phyloP scores from a whole-genome alignment of 352 stramenopile species.

The Blastocystis sp. region DNA sequence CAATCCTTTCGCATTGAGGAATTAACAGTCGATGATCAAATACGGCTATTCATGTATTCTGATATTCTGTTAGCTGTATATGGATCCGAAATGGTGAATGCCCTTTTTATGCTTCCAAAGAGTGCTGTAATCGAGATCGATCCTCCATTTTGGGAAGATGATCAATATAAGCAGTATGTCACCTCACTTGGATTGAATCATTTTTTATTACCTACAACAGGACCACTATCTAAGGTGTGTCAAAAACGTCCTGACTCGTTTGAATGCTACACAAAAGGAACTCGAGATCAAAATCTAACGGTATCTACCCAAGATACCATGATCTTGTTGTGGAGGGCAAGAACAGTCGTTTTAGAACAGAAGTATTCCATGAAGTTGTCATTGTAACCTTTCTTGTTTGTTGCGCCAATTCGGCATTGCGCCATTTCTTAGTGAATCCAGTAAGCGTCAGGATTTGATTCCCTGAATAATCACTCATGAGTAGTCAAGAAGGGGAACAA shows the following conservation, averaged over 20 bases:
- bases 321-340: neutral
- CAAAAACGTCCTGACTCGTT: neutral
- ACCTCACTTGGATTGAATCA: neutral
- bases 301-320: neutral
- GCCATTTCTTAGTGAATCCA: too few species aligned
- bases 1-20: neutral
- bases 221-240: neutral
- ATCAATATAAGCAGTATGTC: neutral
- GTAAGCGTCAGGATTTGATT: neutral
- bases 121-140: constrained; percentile 37
- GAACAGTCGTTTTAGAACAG: neutral
- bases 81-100: constrained; percentile 3
- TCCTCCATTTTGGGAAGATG: neutral
- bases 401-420: neutral
- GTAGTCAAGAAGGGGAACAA: neutral
- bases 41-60: neutral
- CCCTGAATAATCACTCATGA: neutral
- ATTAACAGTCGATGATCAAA: neutral
- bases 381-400: neutral
- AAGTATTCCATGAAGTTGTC: neutral
- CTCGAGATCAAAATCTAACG: neutral
- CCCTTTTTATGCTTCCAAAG: constrained; percentile 8
- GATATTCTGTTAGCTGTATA: neutral
- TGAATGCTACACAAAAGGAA: neutral
- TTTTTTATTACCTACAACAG: neutral